These are phyloP conservation scores for Plasmopara viticola DNA, from an alignment of 352 stramenopile genomes.

Conservation along the genomic window DNA sequence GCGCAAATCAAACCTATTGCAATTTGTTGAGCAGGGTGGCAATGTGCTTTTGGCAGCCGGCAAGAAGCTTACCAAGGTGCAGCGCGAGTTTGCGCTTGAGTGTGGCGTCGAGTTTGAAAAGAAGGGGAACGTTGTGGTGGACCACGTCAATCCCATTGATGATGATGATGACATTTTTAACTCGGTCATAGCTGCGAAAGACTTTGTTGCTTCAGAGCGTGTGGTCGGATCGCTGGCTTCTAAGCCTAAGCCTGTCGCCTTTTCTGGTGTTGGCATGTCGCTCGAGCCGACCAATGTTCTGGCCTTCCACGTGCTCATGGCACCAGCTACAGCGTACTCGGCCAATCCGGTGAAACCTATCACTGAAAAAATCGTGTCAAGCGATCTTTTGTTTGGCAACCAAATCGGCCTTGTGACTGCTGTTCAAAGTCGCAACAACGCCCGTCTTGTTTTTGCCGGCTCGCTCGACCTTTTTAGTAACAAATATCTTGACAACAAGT, in stretches of 20 bases:
- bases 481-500: constrained; percentile 59
- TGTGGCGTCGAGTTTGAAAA: constrained; percentile 87
- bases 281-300: constrained; percentile 81
- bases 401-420: constrained; percentile 77
- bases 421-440: constrained; percentile 89
- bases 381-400: constrained; percentile 63
- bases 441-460: constrained; percentile 80
- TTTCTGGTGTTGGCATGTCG: constrained; percentile 73
- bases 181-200: constrained; percentile 55
- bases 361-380: constrained; percentile 47
- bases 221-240: constrained; percentile 49
- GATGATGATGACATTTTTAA: constrained; percentile 71
- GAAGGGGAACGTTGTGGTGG: constrained; percentile 82
- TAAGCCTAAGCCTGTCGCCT: constrained; percentile 68
- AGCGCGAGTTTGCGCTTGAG: constrained; percentile 81
- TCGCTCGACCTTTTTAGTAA: constrained; percentile 88
- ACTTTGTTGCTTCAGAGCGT: constrained; percentile 62
- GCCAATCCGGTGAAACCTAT: constrained; percentile 70
- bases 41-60: constrained; percentile 76
- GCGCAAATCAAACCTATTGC: constrained; percentile 60
- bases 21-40: constrained; percentile 83
- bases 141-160: constrained; percentile 71
- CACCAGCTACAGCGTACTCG: constrained; percentile 78
- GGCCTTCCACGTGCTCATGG: constrained; percentile 71
- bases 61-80: constrained; percentile 68